Evolutionary conservation across 2,329 filamentous ascomycete species (phyloP).

Genomic region (Ceratocystis lukuohia): DNA sequence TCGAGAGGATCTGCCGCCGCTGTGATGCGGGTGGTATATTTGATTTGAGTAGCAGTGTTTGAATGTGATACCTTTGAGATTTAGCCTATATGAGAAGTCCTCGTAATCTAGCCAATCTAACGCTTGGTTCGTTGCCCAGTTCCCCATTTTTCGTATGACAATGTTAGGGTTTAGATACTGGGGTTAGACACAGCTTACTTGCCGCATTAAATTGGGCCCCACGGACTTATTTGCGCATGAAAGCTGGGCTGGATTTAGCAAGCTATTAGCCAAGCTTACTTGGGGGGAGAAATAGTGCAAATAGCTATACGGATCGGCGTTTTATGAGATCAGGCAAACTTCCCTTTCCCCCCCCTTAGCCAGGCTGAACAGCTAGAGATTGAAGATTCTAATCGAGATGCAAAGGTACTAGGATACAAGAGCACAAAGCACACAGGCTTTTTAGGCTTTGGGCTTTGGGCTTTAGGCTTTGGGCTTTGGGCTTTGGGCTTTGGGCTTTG

Average conservation of each 20-base stretch:
- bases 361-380: neutral
- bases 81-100: neutral
- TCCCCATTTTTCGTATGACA: neutral
- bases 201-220: neutral
- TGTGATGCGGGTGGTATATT: conserved; percentile 36
- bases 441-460: too few species aligned
- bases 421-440: too few species aligned
- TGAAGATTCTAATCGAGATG: too few species aligned
- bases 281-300: neutral
- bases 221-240: neutral
- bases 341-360: neutral
- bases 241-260: neutral
- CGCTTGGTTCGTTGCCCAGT: neutral
- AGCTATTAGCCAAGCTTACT: neutral
- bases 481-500: too few species aligned
- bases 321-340: neutral
- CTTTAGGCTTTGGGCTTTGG: too few species aligned
- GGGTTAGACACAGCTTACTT: too few species aligned
- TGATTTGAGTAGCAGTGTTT: conserved; percentile 8
- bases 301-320: neutral
- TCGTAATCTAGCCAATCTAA: too few species aligned
- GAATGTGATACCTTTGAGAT: neutral
- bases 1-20: conserved; percentile 71
- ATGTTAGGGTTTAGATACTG: too few species aligned
- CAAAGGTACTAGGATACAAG: too few species aligned